Base-by-base conservation (phyloP, 768 basidiomycete species). In the Suillus fuscotomentosus region DNA sequence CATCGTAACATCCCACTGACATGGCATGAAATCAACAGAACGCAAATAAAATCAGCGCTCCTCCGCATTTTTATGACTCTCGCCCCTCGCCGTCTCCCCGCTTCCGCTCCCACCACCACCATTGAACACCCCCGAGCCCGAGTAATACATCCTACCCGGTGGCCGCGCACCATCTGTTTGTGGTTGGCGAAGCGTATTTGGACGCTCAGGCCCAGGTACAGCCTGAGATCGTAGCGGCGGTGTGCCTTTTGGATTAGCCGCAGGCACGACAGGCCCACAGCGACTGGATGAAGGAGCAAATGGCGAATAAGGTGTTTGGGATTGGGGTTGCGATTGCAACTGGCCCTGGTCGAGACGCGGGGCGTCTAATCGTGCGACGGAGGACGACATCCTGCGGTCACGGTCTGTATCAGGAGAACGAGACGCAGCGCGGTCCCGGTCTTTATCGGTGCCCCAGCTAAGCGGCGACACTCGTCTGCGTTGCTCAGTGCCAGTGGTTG, bases 321-420 rank as follows among this genome's bases (percentile, higher is more conserved):
- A 27, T 31, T 63, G 67, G 0, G 56, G n/a, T 31, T 63, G 67
- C 24, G 31, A 50, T 24, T 50, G 48, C 22, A 22, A 15, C 22
- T 50, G 50, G 24, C 50, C 50, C 50, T 50, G 50, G 15, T 31
- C 50, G 17, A 60, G 42, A 20, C 77, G 76, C 31, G 72, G 73
- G 39, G 83, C 78, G 43, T 88, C 87, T 60, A 84, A 71, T 47
- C 86, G 81, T 43, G 76, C 77, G 14, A 83, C 80, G 24, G 84
- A 82, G 47, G 83, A 73, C 1, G 86, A 85, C 34, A 82, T 75
- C 17, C 85, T 79, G 54, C 84, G 76, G 31, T 71, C 73, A n/a
- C 84, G 76, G 38, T 71, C 73, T 20, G 82, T 71, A 60, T 87
- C 84, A 20, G 80, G 82, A 3, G 75, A 72, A 41, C 82, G 82